phyloP scores from a whole-genome alignment of 2,329 filamentous ascomycete genomes.

The Fusarium newnesense region DNA sequence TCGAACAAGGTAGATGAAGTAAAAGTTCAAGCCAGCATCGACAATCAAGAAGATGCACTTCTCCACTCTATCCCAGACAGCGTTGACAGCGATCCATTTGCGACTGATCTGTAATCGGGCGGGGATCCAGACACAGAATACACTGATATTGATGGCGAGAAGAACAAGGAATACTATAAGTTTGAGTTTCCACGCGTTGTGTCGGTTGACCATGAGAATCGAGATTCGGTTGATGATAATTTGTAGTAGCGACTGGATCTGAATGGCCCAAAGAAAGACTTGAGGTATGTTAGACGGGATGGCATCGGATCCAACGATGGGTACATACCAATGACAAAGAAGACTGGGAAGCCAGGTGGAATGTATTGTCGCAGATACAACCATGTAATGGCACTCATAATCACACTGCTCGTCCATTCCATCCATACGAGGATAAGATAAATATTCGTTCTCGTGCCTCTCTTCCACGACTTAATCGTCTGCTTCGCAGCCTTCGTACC shows the following conservation, averaged over 20 bases:
- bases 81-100: constrained; percentile 57
- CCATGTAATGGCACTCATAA: constrained; percentile 45
- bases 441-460: constrained; percentile 36
- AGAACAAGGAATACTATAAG: constrained; percentile 57
- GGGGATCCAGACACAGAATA: constrained; percentile 66
- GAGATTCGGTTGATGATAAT: constrained; percentile 67
- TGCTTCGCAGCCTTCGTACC: constrained; percentile 39
- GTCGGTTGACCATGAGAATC: constrained; percentile 56
- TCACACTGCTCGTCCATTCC: constrained; percentile 39
- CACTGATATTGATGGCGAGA: constrained; percentile 60
- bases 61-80: constrained; percentile 63
- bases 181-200: constrained; percentile 54
- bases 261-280: constrained; percentile 52
- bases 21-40: constrained; percentile 61
- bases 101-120: constrained; percentile 58
- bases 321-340: constrained; percentile 40
- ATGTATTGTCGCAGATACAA: constrained; percentile 42
- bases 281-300: background rate
- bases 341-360: constrained; percentile 36
- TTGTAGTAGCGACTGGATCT: constrained; percentile 63
- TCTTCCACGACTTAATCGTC: constrained; percentile 43
- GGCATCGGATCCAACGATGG: fast-evolving
- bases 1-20: constrained; percentile 62
- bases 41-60: constrained; percentile 63
- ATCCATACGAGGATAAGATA: constrained; percentile 42